phyloP scores from a whole-genome alignment of 1,139 yeast genomes.

The Eremothecium sinecaudum region DNA sequence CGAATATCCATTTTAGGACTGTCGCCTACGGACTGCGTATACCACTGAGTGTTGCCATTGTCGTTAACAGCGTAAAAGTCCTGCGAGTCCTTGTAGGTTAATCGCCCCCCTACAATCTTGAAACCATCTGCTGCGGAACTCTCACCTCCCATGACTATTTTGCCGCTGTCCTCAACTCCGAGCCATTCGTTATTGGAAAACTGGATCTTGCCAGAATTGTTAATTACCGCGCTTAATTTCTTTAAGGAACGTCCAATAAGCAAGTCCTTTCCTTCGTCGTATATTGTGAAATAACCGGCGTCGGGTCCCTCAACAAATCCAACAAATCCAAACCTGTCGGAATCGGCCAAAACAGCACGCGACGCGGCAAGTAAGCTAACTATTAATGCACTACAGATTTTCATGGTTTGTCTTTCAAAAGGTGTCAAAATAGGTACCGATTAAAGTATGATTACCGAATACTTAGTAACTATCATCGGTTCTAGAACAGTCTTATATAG shows the following conservation, averaged over 20 bases:
- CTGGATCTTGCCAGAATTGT: constrained; percentile 26
- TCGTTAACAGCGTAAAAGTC: constrained; percentile 21
- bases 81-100: constrained; percentile 23
- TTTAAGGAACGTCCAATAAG: constrained; percentile 11
- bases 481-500: too few species aligned
- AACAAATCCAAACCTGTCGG: constrained; percentile 25
- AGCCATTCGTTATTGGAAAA: constrained; percentile 12
- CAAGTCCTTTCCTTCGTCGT: constrained; percentile 13
- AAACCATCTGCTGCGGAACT: too few species aligned
- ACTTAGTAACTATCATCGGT: too few species aligned
- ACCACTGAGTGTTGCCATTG: constrained; percentile 6
- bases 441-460: too few species aligned
- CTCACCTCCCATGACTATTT: constrained; percentile 12
- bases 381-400: too few species aligned
- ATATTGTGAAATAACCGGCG: constrained; percentile 21
- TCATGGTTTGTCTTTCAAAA: too few species aligned
- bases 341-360: constrained; percentile 17
- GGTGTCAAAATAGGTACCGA: too few species aligned
- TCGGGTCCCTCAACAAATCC: constrained; percentile 25
- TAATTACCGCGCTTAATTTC: constrained; percentile 17
- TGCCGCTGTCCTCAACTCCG: constrained; percentile 11
- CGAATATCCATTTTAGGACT: constrained; percentile 9
- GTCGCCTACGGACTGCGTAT: not conserved
- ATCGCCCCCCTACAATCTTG: constrained; percentile 11
- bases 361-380: too few species aligned